Evolutionary conservation across 1,284 basidiomycete species (phyloP), one percentile per base, ranked within the genome.

Genomic region (Butyriboletus appendiculatus): DNA sequence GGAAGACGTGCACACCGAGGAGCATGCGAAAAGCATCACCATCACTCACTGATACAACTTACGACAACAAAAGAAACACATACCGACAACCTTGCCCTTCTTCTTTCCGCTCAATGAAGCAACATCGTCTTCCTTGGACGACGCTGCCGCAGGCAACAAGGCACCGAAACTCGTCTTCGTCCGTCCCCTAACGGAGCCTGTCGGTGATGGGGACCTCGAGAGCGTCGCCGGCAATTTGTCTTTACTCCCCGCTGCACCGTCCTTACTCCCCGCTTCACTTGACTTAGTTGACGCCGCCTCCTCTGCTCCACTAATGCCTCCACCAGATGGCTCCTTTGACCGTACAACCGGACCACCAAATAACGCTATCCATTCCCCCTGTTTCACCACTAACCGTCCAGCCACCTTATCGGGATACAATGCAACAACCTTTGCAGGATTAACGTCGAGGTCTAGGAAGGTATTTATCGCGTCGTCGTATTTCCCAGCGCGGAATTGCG

Each of bases 351-450:
- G 88, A 0, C 94, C 96, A 11, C 94, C 96, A 70, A 93, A 98
- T 9, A 96, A 73, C 3, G 80, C 75, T 67, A 96, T 88, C 92
- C 95, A 96, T n/a, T 80, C 76, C 1, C 85, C 80, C 34, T 74
- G 80, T 15, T 86, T 81, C 0, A 89, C 81, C 14, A 86, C 78
- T 12, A 98, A 73, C 32, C 90, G 78, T 5, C 96, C 96, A 0
- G 94, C 82, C 2, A 99, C 84, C 16, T 77, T 77, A 44, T 89
- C 81, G 0, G 94, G 92, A 69, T 92, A 99, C 5, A 98, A 76
- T 1, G 95, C 90, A 14, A 99, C 82, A 1, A 99, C 92, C 65
- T 96, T 93, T 2, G 94, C 93, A 0, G 96, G 96, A 64, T 97
- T 96, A 58, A 94, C 80, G 60, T 98, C 90, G 42, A 96, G 84